phyloP scores from a whole-genome alignment of 139 green algal species.

The Chlorokybus atmophyticus region DNA sequence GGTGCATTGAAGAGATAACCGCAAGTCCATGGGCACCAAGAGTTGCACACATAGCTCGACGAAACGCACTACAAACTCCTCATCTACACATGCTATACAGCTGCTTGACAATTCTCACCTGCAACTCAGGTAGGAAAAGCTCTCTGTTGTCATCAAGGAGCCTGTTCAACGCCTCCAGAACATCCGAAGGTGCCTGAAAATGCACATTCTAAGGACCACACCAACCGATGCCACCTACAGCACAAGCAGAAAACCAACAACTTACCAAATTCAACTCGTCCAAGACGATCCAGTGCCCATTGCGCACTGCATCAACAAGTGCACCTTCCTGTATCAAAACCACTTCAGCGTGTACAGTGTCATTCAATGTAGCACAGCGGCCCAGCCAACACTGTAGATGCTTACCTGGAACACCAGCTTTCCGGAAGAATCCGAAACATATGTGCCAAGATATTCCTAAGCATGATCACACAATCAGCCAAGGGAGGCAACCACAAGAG shows the following conservation, averaged over 20 bases:
- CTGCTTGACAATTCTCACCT: slow-evolving; percentile 21
- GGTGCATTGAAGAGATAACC: too few relatives aligned
- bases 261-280: slow-evolving; percentile 94
- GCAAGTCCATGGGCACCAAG: too few relatives aligned
- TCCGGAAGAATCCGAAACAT: slow-evolving; percentile 49
- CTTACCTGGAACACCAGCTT: slow-evolving; percentile 29
- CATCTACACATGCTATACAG: neutral
- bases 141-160: slow-evolving; percentile 97
- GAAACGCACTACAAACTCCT: too few relatives aligned
- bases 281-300: slow-evolving; percentile 89
- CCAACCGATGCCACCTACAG: neutral
- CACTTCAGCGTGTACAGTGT: slow-evolving; percentile 4
- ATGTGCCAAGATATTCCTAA: slow-evolving; percentile 92
- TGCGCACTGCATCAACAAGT: slow-evolving; percentile 76
- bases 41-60: too few relatives aligned
- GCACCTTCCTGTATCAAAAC: slow-evolving; percentile 81
- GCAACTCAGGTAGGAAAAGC: slow-evolving; percentile 91
- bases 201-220: too few relatives aligned
- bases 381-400: neutral
- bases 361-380: too few relatives aligned
- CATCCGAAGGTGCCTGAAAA: slow-evolving; percentile 33
- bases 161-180: slow-evolving; percentile 92
- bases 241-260: slow-evolving; percentile 39
- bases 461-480: slow-evolving; percentile 1
- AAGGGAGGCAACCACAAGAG: neutral